Evolutionary conservation across 1,139 yeast species (phyloP), one percentile per base, ranked within the genome.

Genomic region (Yamadazyma sp.): DNA sequence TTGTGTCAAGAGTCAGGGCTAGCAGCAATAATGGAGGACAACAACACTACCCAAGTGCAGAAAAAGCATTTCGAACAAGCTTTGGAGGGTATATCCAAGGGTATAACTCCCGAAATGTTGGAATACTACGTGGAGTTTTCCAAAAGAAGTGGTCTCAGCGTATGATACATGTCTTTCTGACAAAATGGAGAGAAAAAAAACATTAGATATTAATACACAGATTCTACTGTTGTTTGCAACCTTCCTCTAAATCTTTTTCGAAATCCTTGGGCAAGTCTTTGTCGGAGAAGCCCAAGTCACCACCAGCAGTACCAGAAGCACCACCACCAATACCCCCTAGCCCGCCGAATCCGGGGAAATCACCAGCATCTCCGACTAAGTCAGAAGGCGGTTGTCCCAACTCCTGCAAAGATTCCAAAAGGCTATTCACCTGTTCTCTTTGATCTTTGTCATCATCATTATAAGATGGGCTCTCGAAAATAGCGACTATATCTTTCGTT

Each of bases 1-100:
- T 62, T 91, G 18, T 87, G 97, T 53, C 98, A 91, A 58, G 98
- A 92, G 59, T 96, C 98, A 0, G 98, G 98, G 2, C 66, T 92
- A 25, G 78, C 87, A 9, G 97, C 98, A 0, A 83, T 92, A 44
- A 87, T 87, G 82, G 96, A 87, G 50, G 66, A 85, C 48, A 62
- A 75, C 11, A 66, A 75, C 3, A 77, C 87, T 5, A 58, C 59
- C 1, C 52, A 54, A 9, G 95, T 92, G 1, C 60, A 62, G 20
- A 67, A 66, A 46, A 66, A 66, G 24, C 97, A 92, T 59, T 92
- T 92, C 54, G 80, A 76, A 24, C 72, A 69, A 43, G 97, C 96
- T 0, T 56, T 91, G 42, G 53, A 55, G 33, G 83, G 81, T 0
- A 74, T 89, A 18, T 77, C 91, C 11, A 76, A 74, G 54, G 92